Base-by-base conservation (phyloP, 2,329 filamentous ascomycete genomes). In the Ambrosiella cleistominuta region DNA sequence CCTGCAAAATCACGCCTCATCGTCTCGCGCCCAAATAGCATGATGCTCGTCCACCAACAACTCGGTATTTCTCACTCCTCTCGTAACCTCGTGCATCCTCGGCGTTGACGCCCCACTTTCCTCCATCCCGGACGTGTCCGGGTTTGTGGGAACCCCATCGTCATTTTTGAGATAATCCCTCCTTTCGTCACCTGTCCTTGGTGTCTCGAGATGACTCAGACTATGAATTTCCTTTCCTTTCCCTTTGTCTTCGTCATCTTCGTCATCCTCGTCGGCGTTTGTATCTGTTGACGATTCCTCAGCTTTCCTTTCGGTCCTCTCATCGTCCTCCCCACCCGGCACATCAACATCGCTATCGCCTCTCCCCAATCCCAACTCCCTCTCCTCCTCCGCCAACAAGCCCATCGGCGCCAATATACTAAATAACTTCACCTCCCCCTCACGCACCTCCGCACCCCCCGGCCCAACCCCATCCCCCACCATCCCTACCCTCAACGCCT, bases 381-480 rank as follows among this genome's bases (percentile, higher is more conserved):
- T 47, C 44, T n/a, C 44, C 44, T 47, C 44, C n/a, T 47, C 44
- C n/a, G 44, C 44, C n/a, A 47, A 47, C 19, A 47, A 15, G 19
- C 44, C 19, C 44, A 47, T 47, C 44, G 44, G 44, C n/a, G 13
- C 19, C 44, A 83, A 68, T 63, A 83, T 82, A 64, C 78, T 81
- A 67, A 83, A 84, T 63, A 84, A 71, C 69, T 79, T 81, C 13
- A 66, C 65, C 58, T 64, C 64, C 61, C 64, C 69, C 57, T 69
- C 54, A 62, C n/a, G 56, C 36, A 9, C 51, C 53, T 13, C 37
- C 27, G 7, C 61, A 53, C 39, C n/a, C 13, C n/a, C 55, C 27
- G 51, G 15, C 1, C 17, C 42, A 11, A 47, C 45, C 27, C 44
- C 60, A 35, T 57, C 58, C 17, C 63, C 64, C 7, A 59, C 45